Evolutionary conservation across 2,329 filamentous ascomycete genomes (phyloP).

Genomic region (Colletotrichum gigasporum): DNA sequence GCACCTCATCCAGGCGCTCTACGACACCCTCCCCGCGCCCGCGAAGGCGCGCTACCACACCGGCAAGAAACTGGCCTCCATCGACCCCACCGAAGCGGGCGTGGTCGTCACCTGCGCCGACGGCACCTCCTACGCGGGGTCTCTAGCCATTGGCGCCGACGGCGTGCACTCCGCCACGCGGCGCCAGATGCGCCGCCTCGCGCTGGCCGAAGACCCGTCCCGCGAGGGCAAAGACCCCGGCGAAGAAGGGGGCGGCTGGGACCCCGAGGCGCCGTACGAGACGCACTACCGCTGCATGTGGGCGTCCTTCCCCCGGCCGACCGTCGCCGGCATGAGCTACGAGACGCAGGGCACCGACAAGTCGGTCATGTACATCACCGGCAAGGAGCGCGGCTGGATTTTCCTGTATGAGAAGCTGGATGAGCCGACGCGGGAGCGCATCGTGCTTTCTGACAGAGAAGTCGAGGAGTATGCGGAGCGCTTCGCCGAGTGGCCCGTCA

Average conservation of each 20-base stretch:
- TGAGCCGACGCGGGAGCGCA: conserved; percentile 36
- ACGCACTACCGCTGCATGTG: conserved; percentile 45
- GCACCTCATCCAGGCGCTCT: conserved; percentile 44
- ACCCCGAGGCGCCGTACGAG: conserved; percentile 26
- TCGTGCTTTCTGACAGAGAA: conserved; percentile 38
- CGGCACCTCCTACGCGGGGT: conserved; percentile 42
- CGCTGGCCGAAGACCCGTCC: conserved; percentile 31
- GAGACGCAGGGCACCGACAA: conserved; percentile 42
- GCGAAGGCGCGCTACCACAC: conserved; percentile 39
- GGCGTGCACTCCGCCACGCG: conserved; percentile 51
- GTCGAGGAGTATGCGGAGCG: conserved; percentile 35
- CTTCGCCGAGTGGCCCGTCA: conserved; percentile 41
- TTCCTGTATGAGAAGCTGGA: conserved; percentile 44
- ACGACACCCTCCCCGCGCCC: conserved; percentile 38
- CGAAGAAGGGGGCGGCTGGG: no score
- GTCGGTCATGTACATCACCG: conserved; percentile 41
- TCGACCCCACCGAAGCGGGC: conserved; percentile 34
- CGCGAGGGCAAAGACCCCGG: no score
- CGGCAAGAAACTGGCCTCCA: conserved; percentile 37
- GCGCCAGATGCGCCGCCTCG: conserved; percentile 43
- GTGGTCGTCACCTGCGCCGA: conserved; percentile 44
- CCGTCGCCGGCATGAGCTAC: conserved; percentile 36
- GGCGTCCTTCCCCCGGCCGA: conserved; percentile 40
- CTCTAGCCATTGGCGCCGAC: conserved; percentile 53
- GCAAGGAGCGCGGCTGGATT: conserved; percentile 41